phyloP scores from a whole-genome alignment of 1,139 yeast species.

The Hanseniaspora sp. region DNA sequence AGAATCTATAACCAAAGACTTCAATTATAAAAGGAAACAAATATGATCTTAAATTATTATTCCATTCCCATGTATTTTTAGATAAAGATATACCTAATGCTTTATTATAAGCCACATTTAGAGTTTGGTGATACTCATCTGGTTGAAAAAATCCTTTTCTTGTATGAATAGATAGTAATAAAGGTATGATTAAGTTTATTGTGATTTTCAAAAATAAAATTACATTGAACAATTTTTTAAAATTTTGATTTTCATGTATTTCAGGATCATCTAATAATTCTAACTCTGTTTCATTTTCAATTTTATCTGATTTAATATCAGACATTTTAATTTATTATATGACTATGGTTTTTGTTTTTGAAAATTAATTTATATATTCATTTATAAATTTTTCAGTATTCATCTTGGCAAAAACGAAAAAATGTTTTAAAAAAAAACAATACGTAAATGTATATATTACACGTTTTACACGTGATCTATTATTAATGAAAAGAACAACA shows the following conservation, averaged over 20 bases:
- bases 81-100: constrained; percentile 50
- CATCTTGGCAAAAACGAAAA: too few relatives aligned
- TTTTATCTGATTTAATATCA: too few relatives aligned
- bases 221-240: constrained; percentile 2
- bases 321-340: background rate
- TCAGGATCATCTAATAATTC: background rate
- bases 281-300: background rate
- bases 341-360: background rate
- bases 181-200: constrained; percentile 1
- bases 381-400: background rate
- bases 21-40: constrained; percentile 65
- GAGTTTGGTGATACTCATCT: constrained; percentile 85
- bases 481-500: too few relatives aligned
- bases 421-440: too few relatives aligned
- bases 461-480: too few relatives aligned
- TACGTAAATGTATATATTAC: too few relatives aligned
- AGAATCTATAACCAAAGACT: constrained; percentile 19
- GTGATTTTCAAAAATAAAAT: background rate
- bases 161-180: background rate
- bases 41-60: constrained; percentile 58
- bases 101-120: constrained; percentile 78
- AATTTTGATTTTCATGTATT: constrained; percentile 4
- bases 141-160: constrained; percentile 81
- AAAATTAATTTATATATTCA: too few relatives aligned
- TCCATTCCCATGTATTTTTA: constrained; percentile 98